phyloP scores from a whole-genome alignment of 495 filamentous ascomycete species.

The Penicillium pulvis region DNA sequence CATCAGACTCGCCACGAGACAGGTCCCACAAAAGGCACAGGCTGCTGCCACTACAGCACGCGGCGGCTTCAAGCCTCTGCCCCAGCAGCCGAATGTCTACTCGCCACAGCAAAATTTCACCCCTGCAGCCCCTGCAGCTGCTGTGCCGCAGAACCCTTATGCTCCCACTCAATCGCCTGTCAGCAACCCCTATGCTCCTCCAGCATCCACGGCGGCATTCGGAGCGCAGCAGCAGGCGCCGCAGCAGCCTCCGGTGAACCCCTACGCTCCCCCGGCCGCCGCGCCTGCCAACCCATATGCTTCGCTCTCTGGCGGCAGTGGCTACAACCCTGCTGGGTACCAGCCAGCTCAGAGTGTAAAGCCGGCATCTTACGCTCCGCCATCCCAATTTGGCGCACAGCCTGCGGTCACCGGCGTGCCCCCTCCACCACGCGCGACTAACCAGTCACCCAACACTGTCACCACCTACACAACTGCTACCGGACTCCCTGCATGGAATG shows the following conservation, averaged over 20 bases:
- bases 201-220: conserved; percentile 13
- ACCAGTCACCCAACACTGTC: conserved; percentile 56
- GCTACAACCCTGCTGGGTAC: conserved; percentile 48
- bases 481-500: conserved; percentile 85
- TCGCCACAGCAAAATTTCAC: conserved; percentile 42
- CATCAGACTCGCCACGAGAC: conserved; percentile 82
- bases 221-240: conserved; percentile 9
- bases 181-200: conserved; percentile 6
- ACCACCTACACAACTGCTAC: conserved; percentile 69
- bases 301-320: conserved; percentile 39
- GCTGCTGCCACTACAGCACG: conserved; percentile 27
- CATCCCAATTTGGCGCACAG: conserved; percentile 45
- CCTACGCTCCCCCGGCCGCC: conserved; percentile 36
- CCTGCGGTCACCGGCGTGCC: conserved; percentile 44
- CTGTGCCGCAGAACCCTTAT: conserved; percentile 32
- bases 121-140: conserved; percentile 29
- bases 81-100: conserved; percentile 42
- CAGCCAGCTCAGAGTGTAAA: conserved; percentile 49
- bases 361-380: conserved; percentile 27
- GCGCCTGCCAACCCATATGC: conserved; percentile 62
- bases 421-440: conserved; percentile 59
- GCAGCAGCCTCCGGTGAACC: conserved; percentile 24
- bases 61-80: conserved; percentile 36
- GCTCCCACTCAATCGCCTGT: conserved; percentile 24
- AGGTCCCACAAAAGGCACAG: conserved; percentile 48